Evolutionary conservation across 176 grass and related monocot genomes (phyloP), one percentile per base, ranked within the genome.

Genomic region (Eremochloa ophiuroides): DNA sequence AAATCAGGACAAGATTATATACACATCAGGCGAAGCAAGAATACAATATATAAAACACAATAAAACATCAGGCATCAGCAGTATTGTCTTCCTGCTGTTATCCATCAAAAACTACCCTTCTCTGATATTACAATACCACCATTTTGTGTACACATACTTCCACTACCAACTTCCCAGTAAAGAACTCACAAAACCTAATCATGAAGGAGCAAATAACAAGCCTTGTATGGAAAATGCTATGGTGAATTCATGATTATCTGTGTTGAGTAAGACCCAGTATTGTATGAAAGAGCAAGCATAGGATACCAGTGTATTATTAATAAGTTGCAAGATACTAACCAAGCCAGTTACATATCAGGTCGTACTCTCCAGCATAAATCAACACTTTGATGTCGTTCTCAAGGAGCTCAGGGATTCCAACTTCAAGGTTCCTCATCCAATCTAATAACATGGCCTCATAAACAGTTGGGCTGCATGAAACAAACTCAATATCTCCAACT

Each of bases 371-470:
- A 62, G 94, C 94, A 85, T 94, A 97, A 71, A 97, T 82, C 41
- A 97, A 80, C 22, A 97, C 80, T 76, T 92, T 88, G 69, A 97
- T 90, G 31, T 91, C 64, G 26, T 88, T 88, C 82, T 97, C 91
- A 79, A 97, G 91, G 68, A 97, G 91, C 38, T 93, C 80, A 42
- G 91, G 94, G 78, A 97, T 94, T 69, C 94, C 94, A 50, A 94
- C 87, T 92, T 97, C 91, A 83, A 97, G 88, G 71, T 97, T 94
- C 83, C 91, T 90, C 94, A 97, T 94, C 89, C 90, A 94, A 82
- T 97, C 91, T 53, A 85, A 76, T 15, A 97, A 48, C 91, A 97
- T 88, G 41, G 94, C 94, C 80, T 94, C 48, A 55, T 94, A 97
- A 35, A 97, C 94, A 17, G 77, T 90, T 35, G 94, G 94, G 55